A percentile compares a stretch with the other conserved stretches of the same genome.
phyloP scores from a whole-genome alignment of 768 basidiomycete species.

The Tylopilus vinaceipallidus region DNA sequence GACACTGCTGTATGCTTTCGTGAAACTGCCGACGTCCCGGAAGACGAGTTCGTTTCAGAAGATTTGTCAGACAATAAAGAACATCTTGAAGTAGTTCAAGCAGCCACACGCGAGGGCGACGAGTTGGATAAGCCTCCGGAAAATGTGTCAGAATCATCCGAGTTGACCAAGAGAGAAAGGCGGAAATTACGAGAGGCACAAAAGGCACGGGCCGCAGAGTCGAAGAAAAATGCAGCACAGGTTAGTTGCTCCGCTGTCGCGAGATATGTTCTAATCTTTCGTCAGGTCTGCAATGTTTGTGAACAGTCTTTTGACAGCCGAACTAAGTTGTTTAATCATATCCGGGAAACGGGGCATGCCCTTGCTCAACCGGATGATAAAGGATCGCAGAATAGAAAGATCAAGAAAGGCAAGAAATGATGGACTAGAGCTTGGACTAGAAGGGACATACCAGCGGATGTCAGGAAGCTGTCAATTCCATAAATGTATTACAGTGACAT shows the following conservation, averaged over 20 bases:
- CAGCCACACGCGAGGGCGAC: background rate
- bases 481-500: background rate
- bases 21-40: background rate
- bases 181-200: slow-evolving; percentile 74
- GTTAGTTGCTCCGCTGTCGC: slow-evolving; percentile 6
- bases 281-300: slow-evolving; percentile 67
- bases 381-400: slow-evolving; percentile 34
- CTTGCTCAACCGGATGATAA: slow-evolving; percentile 39
- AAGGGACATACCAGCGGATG: slow-evolving; percentile 6
- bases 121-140: background rate
- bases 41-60: slow-evolving; percentile 8
- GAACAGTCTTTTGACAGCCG: slow-evolving; percentile 58
- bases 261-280: slow-evolving; percentile 8
- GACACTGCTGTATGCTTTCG: background rate
- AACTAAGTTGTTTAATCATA: slow-evolving; percentile 74
- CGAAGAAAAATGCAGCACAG: background rate
- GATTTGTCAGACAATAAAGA: slow-evolving; percentile 6
- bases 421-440: slow-evolving; percentile 4
- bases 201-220: slow-evolving; percentile 40
- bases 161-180: slow-evolving; percentile 77
- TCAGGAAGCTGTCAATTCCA: slow-evolving; percentile 1
- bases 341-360: slow-evolving; percentile 71
- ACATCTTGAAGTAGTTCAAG: slow-evolving; percentile 6
- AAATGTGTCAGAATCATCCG: slow-evolving; percentile 13
- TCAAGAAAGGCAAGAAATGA: slow-evolving; percentile 29